These are phyloP conservation scores for Rhodotorula toruloides DNA, from an alignment of 768 basidiomycete genomes.

Conservation along the genomic window DNA sequence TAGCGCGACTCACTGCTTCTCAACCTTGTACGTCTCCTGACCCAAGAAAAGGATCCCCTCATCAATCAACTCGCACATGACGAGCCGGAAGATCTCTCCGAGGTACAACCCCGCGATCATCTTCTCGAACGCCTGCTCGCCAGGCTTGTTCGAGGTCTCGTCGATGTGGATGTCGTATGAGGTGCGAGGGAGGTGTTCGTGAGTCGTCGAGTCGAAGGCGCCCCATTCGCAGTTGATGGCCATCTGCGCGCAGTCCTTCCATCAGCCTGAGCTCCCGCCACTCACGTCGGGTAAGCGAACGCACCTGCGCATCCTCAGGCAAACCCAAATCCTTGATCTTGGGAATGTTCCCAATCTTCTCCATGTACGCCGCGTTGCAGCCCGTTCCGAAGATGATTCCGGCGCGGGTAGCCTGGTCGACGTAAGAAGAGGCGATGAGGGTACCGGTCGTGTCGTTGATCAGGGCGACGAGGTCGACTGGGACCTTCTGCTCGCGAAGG, in stretches of 20 bases:
- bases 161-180: constrained; percentile 92
- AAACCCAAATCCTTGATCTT: constrained; percentile 67
- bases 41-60: constrained; percentile 95
- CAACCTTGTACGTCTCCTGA: constrained; percentile 97
- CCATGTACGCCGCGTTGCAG: constrained; percentile 91
- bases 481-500: constrained; percentile 59
- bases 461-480: constrained; percentile 72
- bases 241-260: constrained; percentile 59
- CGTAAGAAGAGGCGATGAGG: constrained; percentile 92
- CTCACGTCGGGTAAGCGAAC: neutral
- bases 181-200: constrained; percentile 88
- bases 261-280: constrained; percentile 46
- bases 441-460: constrained; percentile 99
- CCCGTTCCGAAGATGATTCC: constrained; percentile 97
- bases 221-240: constrained; percentile 99
- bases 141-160: constrained; percentile 90
- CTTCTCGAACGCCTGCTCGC: constrained; percentile 81
- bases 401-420: constrained; percentile 82
- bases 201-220: constrained; percentile 87
- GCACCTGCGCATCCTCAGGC: constrained; percentile 29
- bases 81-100: constrained; percentile 91
- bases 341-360: constrained; percentile 72
- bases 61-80: constrained; percentile 72
- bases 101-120: constrained; percentile 49
- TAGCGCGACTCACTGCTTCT: constrained; percentile 55